phyloP scores from a whole-genome alignment of 2,329 filamentous ascomycete species.

The Colletotrichum tamarilloi region DNA sequence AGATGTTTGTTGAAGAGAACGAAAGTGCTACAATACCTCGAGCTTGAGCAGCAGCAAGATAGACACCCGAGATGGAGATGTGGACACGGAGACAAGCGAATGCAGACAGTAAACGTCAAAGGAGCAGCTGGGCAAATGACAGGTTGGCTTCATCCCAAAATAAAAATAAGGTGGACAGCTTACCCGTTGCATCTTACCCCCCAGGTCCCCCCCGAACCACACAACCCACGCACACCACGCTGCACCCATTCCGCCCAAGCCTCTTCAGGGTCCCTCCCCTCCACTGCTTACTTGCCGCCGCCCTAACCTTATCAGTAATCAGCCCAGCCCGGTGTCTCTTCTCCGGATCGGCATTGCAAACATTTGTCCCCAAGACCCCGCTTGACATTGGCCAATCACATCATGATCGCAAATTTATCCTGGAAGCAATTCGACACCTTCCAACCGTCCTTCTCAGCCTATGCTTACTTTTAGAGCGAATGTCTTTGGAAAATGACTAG shows the following conservation, averaged over 20 bases:
- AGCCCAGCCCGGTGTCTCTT: conserved; percentile 26
- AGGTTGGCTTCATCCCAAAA: conserved; percentile 41
- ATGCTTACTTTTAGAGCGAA: neutral
- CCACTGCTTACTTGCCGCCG: conserved; percentile 24
- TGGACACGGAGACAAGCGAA: conserved; percentile 4
- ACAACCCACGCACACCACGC: neutral
- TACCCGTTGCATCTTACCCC: conserved; percentile 5
- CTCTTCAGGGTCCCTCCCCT: conserved; percentile 31
- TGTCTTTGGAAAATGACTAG: neutral
- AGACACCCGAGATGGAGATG: neutral
- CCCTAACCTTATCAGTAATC: conserved; percentile 36
- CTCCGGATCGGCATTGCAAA: conserved; percentile 33
- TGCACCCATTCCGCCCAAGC: conserved; percentile 16
- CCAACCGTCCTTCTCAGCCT: neutral
- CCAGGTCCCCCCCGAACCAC: conserved; percentile 7
- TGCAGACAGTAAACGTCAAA: neutral
- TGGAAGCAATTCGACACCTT: conserved; percentile 1
- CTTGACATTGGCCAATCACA: conserved; percentile 34
- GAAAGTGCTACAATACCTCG: neutral
- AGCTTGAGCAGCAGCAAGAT: neutral
- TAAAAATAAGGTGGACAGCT: conserved; percentile 36
- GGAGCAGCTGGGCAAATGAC: conserved; percentile 28
- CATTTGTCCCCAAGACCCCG: conserved; percentile 21
- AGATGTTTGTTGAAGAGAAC: neutral
- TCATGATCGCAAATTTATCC: conserved; percentile 30